Base-by-base conservation (phyloP, 345 rosid genomes). In the Punica granatum region DNA sequence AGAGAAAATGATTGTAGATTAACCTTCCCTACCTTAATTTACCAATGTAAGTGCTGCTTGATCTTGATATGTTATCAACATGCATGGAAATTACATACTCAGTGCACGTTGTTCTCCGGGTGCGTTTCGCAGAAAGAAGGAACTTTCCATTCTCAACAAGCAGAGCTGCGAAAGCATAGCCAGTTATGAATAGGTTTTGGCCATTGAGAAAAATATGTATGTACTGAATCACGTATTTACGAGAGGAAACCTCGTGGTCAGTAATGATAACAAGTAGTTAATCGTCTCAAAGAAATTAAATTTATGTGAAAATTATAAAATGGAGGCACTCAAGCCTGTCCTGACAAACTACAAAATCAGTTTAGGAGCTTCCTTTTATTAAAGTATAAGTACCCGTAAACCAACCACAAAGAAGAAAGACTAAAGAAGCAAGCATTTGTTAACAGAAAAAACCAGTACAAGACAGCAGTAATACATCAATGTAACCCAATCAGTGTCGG, bases 131-230 rank as follows among this genome's bases (percentile, higher is more conserved):
- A 25, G 97, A 90, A 48, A 90, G 90, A 77, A 90, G 92, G 68
- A 90, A 92, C 84, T 90, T 92, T n/a, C 98, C 98, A 69, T 87
- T 87, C 80, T 90, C 97, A 72, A 90, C 97, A 72, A 88, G 82
- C 77, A 86, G 65, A 64, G 89, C 97, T 90, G 83, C 71, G 78
- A 64, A 67, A 36, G 33, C 14, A 65, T 2, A 34, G 42, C 25
- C 30, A 25, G n/a, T 21, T 25, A 51, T 51, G 58, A 51, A 51
- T n/a, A 51, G 16, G 31, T 63, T 63, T 11, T 37, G 5, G n/a
- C n/a, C n/a, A n/a, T n/a, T n/a, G n/a, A n/a, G n/a, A n/a, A n/a
- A 37, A 37, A 11, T 5, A 37, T 5, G 41, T 37, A 37, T 37
- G 41, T 37, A 37, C 5, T 5, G 4, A 3, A 36, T n/a, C 66